Conservation (phyloP, 495 filamentous ascomycete genomes). For the Talaromyces liani region DNA sequence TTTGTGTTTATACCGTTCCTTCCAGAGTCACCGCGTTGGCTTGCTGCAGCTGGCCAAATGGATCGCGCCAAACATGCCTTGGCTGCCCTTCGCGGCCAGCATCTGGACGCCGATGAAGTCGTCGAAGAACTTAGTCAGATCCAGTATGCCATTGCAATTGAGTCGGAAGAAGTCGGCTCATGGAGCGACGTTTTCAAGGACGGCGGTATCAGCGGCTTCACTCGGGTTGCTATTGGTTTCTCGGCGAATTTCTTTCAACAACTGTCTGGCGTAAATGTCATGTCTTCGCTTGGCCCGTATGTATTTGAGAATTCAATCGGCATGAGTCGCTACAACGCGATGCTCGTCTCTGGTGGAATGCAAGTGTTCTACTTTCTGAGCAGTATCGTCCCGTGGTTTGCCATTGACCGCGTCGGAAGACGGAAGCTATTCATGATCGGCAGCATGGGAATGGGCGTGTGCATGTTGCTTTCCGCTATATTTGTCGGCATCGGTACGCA, state of each 20-base stretch:
- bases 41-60: slow-evolving; percentile 41
- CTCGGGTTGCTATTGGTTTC: slow-evolving; percentile 13
- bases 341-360: slow-evolving; percentile 4
- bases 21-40: slow-evolving; percentile 25
- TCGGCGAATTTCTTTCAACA: slow-evolving; percentile 16
- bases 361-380: slow-evolving; percentile 6
- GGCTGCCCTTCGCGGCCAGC: slow-evolving; percentile 12
- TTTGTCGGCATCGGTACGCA: slow-evolving; percentile 4
- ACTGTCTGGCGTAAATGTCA: slow-evolving; percentile 14
- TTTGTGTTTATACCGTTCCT: slow-evolving; percentile 22
- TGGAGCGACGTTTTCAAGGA: slow-evolving; percentile 17
- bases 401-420: slow-evolving; percentile 21
- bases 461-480: slow-evolving; percentile 2
- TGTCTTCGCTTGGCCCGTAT: slow-evolving; percentile 16
- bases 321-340: slow-evolving; percentile 1
- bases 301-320: slow-evolving; percentile 9
- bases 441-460: not conserved
- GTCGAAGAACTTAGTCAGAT: slow-evolving; percentile 15
- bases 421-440: slow-evolving; percentile 6
- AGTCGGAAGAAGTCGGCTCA: slow-evolving; percentile 13
- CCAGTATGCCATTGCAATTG: slow-evolving; percentile 14
- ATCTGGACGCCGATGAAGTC: slow-evolving; percentile 8
- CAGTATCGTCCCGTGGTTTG: slow-evolving; percentile 5
- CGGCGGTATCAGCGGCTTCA: slow-evolving; percentile 14
- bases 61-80: slow-evolving; percentile 51